Percentiles rank a stretch among this genome's conserved stretches.
These are phyloP conservation scores for Immersiella caudata DNA, from an alignment of 495 filamentous ascomycete genomes.

Conservation along the genomic window DNA sequence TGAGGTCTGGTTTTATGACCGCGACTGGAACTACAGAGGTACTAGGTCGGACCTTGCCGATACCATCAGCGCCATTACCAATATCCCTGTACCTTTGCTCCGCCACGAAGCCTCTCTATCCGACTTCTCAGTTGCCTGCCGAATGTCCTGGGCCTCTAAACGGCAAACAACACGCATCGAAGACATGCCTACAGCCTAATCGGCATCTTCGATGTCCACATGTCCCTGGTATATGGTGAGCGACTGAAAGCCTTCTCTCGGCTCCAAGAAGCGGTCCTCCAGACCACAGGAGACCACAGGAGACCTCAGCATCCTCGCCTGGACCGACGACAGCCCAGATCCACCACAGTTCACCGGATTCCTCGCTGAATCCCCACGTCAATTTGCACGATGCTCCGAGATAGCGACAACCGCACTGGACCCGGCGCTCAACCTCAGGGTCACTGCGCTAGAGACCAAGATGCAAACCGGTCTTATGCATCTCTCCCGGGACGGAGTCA, in stretches of 20 bases:
- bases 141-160: constrained; percentile 26
- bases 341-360: background rate
- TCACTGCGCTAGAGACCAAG: background rate
- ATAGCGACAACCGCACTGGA: background rate
- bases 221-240: constrained; percentile 33
- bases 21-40: background rate
- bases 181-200: constrained; percentile 29
- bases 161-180: constrained; percentile 21
- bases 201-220: constrained; percentile 31
- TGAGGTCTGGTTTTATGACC: background rate
- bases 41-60: background rate
- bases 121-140: constrained; percentile 3
- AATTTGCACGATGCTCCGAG: background rate
- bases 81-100: background rate
- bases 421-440: background rate
- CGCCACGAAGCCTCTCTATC: background rate
- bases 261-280: constrained; percentile 33
- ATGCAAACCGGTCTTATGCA: background rate
- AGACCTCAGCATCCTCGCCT: constrained; percentile 37
- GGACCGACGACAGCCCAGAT: constrained; percentile 15
- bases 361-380: constrained; percentile 1
- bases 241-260: constrained; percentile 26
- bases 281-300: constrained; percentile 23
- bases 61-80: background rate
- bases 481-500: background rate